Evolutionary conservation across 139 green algal species (phyloP), one percentile per base, ranked within the genome.

Genomic region (Auxenochlorella pyrenoidosa): DNA sequence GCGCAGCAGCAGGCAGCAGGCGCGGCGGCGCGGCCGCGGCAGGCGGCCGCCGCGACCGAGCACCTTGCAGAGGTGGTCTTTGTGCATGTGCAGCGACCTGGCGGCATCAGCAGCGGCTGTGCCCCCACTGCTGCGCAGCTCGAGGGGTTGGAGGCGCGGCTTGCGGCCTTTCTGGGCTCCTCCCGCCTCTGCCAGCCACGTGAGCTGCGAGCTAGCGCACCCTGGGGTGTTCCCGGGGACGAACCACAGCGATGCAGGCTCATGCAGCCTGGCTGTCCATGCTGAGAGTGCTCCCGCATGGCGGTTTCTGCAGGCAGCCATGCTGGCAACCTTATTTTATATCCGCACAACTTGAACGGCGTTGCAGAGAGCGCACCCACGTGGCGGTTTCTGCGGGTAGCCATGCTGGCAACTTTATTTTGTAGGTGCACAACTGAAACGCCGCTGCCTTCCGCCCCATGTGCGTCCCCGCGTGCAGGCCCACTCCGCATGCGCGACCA

Each of bases 11-110:
- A 63, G 54, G 36, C 54, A 73, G 58, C 58, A 28, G 79, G 24
- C 24, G 38, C 34, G 28, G 79, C 36, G 38, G 58, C 79, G 34
- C 36, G 24, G 41, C 40, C 32, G n/a, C 82, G 82, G 51, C 83
- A 87, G 43, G 60, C 40, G 2, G 41, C 71, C 8, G 28, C 38
- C 10, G 47, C 38, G 82, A 54, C 66, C 40, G 71, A 87, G 38
- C 83, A 87, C 38, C 19, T 87, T 36, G 83, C 83, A 22, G 83
- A 87, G 22, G 83, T 87, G 26, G 68, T 87, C n/a, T 10, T 87
- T 10, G 70, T 82, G 72, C 83, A 82, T 32, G 71, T 87, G n/a
- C 24, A 76, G 71, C 44, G 22, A 6, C 59, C 80, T 5, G 54
- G 54, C 18, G 75, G 44, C 41, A 30, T 24, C 38, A 2, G 24